phyloP scores from a whole-genome alignment of 805 yeast species.

The Starmerella powellii region DNA sequence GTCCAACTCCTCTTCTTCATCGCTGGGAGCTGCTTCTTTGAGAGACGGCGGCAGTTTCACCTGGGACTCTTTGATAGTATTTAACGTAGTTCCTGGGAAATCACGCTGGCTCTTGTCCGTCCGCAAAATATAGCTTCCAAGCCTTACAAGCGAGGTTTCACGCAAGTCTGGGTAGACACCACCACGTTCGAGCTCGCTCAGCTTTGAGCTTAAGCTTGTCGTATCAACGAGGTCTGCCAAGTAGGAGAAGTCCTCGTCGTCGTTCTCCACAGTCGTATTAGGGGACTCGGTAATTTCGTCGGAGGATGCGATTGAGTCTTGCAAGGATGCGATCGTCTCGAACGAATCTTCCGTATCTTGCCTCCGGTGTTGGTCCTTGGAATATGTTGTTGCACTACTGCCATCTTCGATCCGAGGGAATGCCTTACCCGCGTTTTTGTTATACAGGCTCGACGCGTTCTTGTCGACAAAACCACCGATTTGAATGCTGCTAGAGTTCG shows the following conservation, averaged over 20 bases:
- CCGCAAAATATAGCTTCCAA: conserved; percentile 24
- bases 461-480: conserved; percentile 22
- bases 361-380: conserved; percentile 4
- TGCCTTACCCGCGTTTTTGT: conserved; percentile 21
- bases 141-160: conserved; percentile 27
- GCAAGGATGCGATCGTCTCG: conserved; percentile 11
- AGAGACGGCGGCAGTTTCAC: too few species aligned
- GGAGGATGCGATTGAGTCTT: conserved; percentile 1
- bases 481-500: conserved; percentile 18
- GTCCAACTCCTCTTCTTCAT: background rate
- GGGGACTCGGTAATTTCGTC: conserved; percentile 9
- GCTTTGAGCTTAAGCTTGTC: conserved; percentile 16
- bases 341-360: conserved; percentile 11
- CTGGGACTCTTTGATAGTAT: background rate
- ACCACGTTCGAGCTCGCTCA: conserved; percentile 6
- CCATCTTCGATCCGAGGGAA: conserved; percentile 16
- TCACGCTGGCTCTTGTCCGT: conserved; percentile 6
- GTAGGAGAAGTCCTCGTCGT: conserved; percentile 27
- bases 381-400: background rate
- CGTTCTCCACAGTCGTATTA: conserved; percentile 18
- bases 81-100: background rate
- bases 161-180: conserved; percentile 27
- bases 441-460: conserved; percentile 20
- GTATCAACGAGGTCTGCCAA: conserved; percentile 28
- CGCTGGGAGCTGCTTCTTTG: too few species aligned